phyloP scores from a whole-genome alignment of 306 rosid genomes.

The Citrullus colocynthis region DNA sequence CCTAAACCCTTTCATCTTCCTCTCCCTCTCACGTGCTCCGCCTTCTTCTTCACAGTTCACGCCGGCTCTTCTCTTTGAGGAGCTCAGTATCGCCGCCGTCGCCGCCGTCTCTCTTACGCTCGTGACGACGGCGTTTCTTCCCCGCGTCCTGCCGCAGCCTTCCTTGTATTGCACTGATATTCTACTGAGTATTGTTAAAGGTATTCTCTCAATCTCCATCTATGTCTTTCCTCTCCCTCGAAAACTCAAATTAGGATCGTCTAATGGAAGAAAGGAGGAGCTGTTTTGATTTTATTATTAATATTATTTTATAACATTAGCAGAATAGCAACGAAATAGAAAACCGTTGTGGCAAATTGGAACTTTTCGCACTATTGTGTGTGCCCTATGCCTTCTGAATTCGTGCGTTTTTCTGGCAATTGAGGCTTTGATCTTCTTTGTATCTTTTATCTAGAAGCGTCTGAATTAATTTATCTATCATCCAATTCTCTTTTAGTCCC shows the following conservation, averaged over 20 bases:
- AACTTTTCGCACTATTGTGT: background rate
- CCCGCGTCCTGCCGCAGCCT: background rate
- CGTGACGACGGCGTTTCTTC: background rate
- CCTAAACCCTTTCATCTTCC: background rate
- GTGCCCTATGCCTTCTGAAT: background rate
- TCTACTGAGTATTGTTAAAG: background rate
- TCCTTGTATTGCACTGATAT: background rate
- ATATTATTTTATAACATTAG: background rate
- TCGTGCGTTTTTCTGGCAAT: background rate
- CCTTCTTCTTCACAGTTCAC: background rate
- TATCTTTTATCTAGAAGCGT: background rate
- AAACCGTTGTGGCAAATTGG: background rate
- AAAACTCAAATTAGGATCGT: background rate
- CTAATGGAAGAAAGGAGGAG: background rate
- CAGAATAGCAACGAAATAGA: background rate
- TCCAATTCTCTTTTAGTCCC: background rate
- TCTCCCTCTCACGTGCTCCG: background rate
- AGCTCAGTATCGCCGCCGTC: background rate
- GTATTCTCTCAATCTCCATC: background rate
- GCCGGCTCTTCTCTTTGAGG: background rate
- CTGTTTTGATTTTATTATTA: background rate
- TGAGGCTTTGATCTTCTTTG: background rate
- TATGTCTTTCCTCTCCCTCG: background rate
- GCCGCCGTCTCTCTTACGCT: background rate
- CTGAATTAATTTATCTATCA: background rate